Conservation (phyloP, 129 eudicot genomes). For the Flaveria brownii region DNA sequence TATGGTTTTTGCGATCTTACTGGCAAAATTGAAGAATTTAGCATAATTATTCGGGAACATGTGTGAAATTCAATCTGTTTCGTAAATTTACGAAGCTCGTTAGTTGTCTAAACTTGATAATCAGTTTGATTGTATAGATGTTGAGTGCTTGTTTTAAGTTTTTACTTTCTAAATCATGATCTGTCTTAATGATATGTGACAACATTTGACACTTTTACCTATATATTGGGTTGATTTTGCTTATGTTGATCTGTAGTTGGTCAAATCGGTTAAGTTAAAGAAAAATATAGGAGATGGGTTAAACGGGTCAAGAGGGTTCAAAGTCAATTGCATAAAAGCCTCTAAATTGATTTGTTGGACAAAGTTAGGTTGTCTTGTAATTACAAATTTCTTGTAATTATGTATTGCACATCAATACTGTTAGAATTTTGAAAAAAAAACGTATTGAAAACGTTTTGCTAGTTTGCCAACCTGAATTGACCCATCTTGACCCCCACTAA, state of each 20-base stretch:
- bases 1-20: not conserved
- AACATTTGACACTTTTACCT: not conserved
- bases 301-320: not conserved
- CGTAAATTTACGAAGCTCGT: not conserved
- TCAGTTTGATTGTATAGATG: not conserved
- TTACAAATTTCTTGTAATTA: not conserved
- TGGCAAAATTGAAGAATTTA: conserved; percentile 6
- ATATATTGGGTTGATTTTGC: not conserved
- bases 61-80: conserved; percentile 3
- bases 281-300: not conserved
- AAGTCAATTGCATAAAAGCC: not conserved
- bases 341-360: not conserved
- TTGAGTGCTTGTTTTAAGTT: conserved; percentile 2
- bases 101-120: conserved; percentile 8
- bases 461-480: not conserved
- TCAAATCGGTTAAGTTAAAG: not conserved
- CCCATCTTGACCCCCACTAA: not conserved
- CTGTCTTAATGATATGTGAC: not conserved
- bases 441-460: not conserved
- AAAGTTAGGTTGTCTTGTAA: not conserved
- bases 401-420: not conserved
- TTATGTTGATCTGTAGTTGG: not conserved
- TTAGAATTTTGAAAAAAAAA: not conserved
- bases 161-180: not conserved
- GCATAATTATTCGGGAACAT: not conserved